Evolutionary conservation across 495 filamentous ascomycete species (phyloP), one percentile per base, ranked within the genome.

Genomic region (Penicillium dipodomyicola): DNA sequence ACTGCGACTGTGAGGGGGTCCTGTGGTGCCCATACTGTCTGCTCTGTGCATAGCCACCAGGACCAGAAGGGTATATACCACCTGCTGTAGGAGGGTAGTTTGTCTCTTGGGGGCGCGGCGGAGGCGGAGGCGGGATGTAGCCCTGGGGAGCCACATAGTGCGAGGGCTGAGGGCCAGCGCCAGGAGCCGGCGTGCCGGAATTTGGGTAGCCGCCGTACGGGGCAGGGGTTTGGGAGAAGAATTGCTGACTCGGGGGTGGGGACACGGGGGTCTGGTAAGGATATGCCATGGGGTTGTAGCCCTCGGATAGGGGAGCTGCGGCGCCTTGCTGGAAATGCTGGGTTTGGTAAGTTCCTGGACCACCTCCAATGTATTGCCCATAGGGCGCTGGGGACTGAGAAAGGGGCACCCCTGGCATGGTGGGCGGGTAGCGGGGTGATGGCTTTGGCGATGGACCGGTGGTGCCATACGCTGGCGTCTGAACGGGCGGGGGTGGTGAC

Each of bases 121-220:
- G 93, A 19, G 93, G 93, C 9, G 93, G 93, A 1, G 93, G 93
- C 1, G 92, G 93, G 37, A 96, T 83, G 68, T 96, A 97, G 17
- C 91, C 91, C 17, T 84, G 83, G 32, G 91, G 90, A 19, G 65
- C 32, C 60, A 93, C 78, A 57, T 72, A 77, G 40, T 75, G 70
- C 12, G 67, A 62, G 14, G 73, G 60, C 4, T 59, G 52, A 23
- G 57, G 33, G 27, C 47, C 53, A 23, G 49, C 60, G 15, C 63
- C 49, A 17, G 65, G 60, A 33, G 74, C 63, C n/a, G 77, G 67
- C 12, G 72, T 69, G 42, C 61, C 75, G 49, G 65, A 65, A 51
- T 69, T 72, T 30, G 64, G 51, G 56, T 74, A 74, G 50, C 65
- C 65, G 27, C 53, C 49, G 59, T 71, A 73, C 1, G 71, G 73